These are phyloP conservation scores for Jasminum sambac DNA, from an alignment of 257 asterid species.

Conservation along the genomic window DNA sequence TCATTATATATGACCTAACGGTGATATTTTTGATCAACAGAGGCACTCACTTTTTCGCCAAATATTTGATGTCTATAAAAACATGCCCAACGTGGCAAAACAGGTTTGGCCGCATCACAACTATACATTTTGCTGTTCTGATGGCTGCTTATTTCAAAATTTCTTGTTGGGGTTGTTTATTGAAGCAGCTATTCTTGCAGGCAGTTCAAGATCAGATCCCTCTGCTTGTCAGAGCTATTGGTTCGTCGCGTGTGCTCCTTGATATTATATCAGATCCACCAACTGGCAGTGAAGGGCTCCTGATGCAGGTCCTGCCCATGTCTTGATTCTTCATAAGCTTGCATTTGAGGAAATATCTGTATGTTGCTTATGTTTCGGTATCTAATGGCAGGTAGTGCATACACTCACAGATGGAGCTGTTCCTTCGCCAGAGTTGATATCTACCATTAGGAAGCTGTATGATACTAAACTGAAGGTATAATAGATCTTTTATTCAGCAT, in stretches of 20 bases:
- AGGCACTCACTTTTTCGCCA: conserved; percentile 82
- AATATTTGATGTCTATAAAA: conserved; percentile 65
- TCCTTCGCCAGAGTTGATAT: conserved; percentile 76
- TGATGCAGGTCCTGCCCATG: conserved; percentile 57
- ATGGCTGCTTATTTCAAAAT: conserved; percentile 10
- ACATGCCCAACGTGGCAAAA: conserved; percentile 61
- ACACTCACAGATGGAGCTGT: conserved; percentile 80
- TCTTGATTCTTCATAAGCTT: conserved; percentile 15
- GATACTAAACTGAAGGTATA: conserved; percentile 75
- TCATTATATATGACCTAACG: conserved; percentile 19
- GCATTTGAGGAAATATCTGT: conserved; percentile 26
- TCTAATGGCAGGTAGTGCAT: conserved; percentile 71
- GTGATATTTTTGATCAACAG: conserved; percentile 48
- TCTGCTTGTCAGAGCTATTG: conserved; percentile 89
- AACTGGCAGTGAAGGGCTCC: conserved; percentile 76
- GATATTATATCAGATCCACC: conserved; percentile 78
- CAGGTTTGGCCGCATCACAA: conserved; percentile 55
- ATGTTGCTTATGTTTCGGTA: conserved; percentile 31
- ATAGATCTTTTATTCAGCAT: conserved; percentile 17
- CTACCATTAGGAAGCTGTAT: conserved; percentile 67
- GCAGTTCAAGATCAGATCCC: conserved; percentile 86
- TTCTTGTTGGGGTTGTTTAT: conserved; percentile 23
- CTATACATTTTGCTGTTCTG: background rate
- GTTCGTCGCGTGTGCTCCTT: conserved; percentile 81
- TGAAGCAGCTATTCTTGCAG: conserved; percentile 50